phyloP scores from a whole-genome alignment of 2,329 filamentous ascomycete species.

The Helminthosporium solani region DNA sequence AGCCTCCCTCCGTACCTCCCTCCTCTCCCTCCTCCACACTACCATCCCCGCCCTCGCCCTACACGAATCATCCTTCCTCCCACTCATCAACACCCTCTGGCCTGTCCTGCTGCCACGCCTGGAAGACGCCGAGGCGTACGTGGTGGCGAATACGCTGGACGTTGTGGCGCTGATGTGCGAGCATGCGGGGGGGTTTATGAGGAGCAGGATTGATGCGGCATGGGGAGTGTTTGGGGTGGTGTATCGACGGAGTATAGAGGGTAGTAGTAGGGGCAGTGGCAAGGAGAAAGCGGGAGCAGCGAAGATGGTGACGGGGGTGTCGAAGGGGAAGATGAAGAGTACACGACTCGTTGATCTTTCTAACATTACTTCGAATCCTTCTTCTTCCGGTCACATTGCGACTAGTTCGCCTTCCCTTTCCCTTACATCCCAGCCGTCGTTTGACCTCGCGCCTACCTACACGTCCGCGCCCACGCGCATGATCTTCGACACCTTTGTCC shows the following conservation, averaged over 20 bases:
- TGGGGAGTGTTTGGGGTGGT: slow-evolving; percentile 58
- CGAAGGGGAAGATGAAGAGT: background rate
- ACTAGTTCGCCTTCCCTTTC: too few relatives aligned
- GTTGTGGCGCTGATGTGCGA: slow-evolving; percentile 69
- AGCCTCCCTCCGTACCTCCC: slow-evolving; percentile 71
- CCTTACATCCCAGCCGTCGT: background rate
- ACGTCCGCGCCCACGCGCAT: slow-evolving; percentile 57
- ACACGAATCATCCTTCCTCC: slow-evolving; percentile 82
- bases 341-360: slow-evolving; percentile 2
- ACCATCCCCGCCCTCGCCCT: slow-evolving; percentile 70
- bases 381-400: background rate
- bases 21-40: slow-evolving; percentile 74
- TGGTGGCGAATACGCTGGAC: slow-evolving; percentile 69
- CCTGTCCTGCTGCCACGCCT: slow-evolving; percentile 72
- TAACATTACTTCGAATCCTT: background rate
- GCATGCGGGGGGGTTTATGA: slow-evolving; percentile 78
- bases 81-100: slow-evolving; percentile 88
- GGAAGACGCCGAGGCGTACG: slow-evolving; percentile 65
- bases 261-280: too few relatives aligned
- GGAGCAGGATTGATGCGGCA: slow-evolving; percentile 69
- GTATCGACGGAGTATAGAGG: slow-evolving; percentile 21
- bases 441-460: slow-evolving; percentile 53
- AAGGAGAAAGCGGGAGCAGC: too few relatives aligned
- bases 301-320: background rate
- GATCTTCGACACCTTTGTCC: slow-evolving; percentile 64